A percentile compares a stretch with the other conserved stretches of the same genome.
phyloP scores from a whole-genome alignment of 2,329 filamentous ascomycete genomes.

The Emericellopsis cladophorae region DNA sequence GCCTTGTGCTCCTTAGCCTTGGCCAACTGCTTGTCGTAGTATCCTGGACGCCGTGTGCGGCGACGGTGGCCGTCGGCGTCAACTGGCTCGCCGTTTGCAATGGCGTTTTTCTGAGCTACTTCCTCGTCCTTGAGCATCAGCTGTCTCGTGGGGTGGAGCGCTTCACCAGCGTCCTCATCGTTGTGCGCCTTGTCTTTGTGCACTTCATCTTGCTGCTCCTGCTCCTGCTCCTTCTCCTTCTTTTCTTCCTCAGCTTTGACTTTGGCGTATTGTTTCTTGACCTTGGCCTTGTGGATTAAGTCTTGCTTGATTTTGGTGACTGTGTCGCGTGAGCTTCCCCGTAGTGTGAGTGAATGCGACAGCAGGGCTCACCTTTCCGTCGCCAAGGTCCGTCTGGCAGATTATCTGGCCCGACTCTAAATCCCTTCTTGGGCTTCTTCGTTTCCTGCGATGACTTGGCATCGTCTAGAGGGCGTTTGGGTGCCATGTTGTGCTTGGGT shows the following conservation, averaged over 20 bases:
- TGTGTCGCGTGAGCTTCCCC: slow-evolving; percentile 17
- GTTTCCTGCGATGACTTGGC: slow-evolving; percentile 18
- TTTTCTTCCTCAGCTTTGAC: slow-evolving; percentile 44
- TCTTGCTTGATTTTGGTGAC: slow-evolving; percentile 82
- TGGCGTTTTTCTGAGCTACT: slow-evolving; percentile 16
- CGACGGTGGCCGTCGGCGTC: slow-evolving; percentile 14
- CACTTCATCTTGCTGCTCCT: slow-evolving; percentile 9
- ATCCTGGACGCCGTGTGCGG: slow-evolving; percentile 32
- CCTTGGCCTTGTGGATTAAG: slow-evolving; percentile 82
- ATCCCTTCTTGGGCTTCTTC: slow-evolving; percentile 55
- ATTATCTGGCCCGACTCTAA: slow-evolving; percentile 79
- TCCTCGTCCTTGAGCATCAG: slow-evolving; percentile 26
- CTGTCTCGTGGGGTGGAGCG: slow-evolving; percentile 23
- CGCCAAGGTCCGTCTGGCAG: slow-evolving; percentile 81
- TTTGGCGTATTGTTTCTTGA: slow-evolving; percentile 87
- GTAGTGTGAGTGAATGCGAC: slow-evolving; percentile 7
- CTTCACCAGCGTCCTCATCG: slow-evolving; percentile 7
- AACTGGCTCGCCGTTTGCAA: slow-evolving; percentile 1
- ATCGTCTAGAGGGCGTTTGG: slow-evolving; percentile 39
- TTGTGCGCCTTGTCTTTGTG: slow-evolving; percentile 7
- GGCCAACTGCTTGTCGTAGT: slow-evolving; percentile 52
- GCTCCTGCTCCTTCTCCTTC: slow-evolving; percentile 5
- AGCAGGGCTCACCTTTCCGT: slow-evolving; percentile 47
- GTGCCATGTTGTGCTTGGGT: slow-evolving; percentile 31
- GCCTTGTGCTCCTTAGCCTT: slow-evolving; percentile 28